Evolutionary conservation across 2,329 filamentous ascomycete species (phyloP).

Genomic region (Albifimbria verrucaria): DNA sequence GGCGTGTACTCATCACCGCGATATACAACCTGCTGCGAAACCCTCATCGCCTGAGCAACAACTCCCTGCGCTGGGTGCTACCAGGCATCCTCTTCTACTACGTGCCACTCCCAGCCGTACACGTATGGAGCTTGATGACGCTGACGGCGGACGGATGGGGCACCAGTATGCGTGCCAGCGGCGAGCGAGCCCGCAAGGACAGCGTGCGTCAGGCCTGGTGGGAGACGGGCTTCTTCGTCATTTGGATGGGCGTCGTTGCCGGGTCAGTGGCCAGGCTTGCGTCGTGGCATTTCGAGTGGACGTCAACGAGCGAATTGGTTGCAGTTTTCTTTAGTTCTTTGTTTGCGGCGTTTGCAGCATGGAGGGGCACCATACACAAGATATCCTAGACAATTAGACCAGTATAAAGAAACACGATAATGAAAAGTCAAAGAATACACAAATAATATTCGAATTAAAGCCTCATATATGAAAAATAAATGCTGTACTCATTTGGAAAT

Average conservation of each 20-base stretch:
- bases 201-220: slow-evolving; percentile 16
- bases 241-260: slow-evolving; percentile 19
- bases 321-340: background rate
- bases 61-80: slow-evolving; percentile 14
- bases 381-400: background rate
- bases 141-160: slow-evolving; percentile 21
- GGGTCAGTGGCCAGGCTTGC: slow-evolving; percentile 9
- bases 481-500: too few species aligned
- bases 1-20: slow-evolving; percentile 10
- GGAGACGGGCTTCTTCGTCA: slow-evolving; percentile 19
- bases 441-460: too few species aligned
- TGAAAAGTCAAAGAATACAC: too few species aligned
- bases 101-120: slow-evolving; percentile 18
- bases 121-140: slow-evolving; percentile 20
- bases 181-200: slow-evolving; percentile 12
- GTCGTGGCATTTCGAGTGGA: background rate
- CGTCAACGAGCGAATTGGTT: background rate
- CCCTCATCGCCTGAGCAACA: slow-evolving; percentile 15
- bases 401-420: too few species aligned
- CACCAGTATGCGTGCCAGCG: slow-evolving; percentile 19
- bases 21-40: slow-evolving; percentile 18
- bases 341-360: background rate
- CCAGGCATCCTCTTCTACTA: slow-evolving; percentile 21
- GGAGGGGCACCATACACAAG: background rate
- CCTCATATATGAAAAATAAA: too few species aligned